These are phyloP conservation scores for Tricholoma saponaceum DNA, from an alignment of 768 basidiomycete genomes.

Conservation along the genomic window DNA sequence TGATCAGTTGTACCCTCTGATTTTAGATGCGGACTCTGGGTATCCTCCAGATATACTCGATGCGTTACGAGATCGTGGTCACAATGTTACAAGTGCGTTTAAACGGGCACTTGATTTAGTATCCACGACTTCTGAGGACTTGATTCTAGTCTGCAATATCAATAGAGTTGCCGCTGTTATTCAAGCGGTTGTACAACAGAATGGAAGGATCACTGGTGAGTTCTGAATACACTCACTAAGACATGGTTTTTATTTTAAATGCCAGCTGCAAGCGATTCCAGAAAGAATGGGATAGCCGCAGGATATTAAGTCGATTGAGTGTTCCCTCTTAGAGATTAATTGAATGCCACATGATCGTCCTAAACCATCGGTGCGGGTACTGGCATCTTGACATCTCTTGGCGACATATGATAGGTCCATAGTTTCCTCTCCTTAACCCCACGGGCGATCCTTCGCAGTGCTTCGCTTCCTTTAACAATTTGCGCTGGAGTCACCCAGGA, in stretches of 20 bases:
- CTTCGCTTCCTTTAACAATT: not conserved
- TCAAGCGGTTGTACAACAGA: conserved; percentile 54
- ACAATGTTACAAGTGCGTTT: conserved; percentile 61
- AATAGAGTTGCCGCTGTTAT: conserved; percentile 75
- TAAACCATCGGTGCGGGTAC: not conserved
- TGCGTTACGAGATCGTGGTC: conserved; percentile 57
- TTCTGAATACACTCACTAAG: conserved; percentile 8
- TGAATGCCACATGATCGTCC: not conserved
- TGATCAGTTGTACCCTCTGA: conserved; percentile 74
- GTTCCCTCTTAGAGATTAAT: conserved; percentile 21
- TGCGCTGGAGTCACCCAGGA: not conserved
- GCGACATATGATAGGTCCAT: not conserved
- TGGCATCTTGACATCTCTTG: not conserved
- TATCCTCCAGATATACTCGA: conserved; percentile 56
- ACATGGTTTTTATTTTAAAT: conserved; percentile 2
- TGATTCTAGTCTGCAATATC: conserved; percentile 51
- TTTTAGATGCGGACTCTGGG: conserved; percentile 56
- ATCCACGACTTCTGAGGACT: not conserved
- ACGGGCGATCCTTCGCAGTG: not conserved
- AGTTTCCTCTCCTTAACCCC: not conserved
- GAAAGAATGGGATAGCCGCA: conserved; percentile 90
- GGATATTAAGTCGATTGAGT: conserved; percentile 60
- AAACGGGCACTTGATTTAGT: not conserved
- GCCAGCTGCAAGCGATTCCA: conserved; percentile 82
- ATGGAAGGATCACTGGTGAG: conserved; percentile 64